Percentiles rank a stretch among this genome's conserved stretches.
phyloP scores from a whole-genome alignment of 1,139 yeast species.

The Pichia sp. region DNA sequence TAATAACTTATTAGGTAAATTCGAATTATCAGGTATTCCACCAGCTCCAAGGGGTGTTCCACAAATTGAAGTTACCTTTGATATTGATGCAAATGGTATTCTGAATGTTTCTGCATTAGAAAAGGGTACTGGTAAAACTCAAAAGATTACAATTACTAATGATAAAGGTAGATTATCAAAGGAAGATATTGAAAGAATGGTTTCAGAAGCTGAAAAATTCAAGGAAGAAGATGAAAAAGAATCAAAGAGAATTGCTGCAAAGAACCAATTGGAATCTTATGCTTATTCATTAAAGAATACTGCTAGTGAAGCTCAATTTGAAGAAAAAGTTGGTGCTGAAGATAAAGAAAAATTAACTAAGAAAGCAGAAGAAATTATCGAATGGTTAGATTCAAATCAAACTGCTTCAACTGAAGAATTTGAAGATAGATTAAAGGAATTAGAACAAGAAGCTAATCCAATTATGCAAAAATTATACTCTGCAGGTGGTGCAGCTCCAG shows the following conservation, averaged over 20 bases:
- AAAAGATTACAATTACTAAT: slow-evolving; percentile 90
- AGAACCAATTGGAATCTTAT: slow-evolving; percentile 51
- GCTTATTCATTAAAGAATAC: slow-evolving; percentile 46
- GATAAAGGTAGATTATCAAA: slow-evolving; percentile 95
- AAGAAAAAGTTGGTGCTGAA: slow-evolving; percentile 41
- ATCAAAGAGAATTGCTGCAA: slow-evolving; percentile 67
- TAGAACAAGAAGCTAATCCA: slow-evolving; percentile 60
- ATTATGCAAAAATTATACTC: slow-evolving; percentile 59
- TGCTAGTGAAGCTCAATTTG: slow-evolving; percentile 40
- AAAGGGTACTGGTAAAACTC: slow-evolving; percentile 94
- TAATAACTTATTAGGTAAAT: slow-evolving; percentile 91
- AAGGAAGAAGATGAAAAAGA: slow-evolving; percentile 73
- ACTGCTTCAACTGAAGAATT: slow-evolving; percentile 50
- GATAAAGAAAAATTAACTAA: slow-evolving; percentile 41
- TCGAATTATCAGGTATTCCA: slow-evolving; percentile 91
- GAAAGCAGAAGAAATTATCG: slow-evolving; percentile 40
- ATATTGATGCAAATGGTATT: too few relatives aligned
- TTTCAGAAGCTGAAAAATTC: slow-evolving; percentile 56
- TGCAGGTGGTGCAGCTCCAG: slow-evolving; percentile 42
- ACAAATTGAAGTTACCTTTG: too few relatives aligned
- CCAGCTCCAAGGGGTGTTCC: too few relatives aligned
- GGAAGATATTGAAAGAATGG: slow-evolving; percentile 61
- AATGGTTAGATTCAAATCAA: slow-evolving; percentile 47
- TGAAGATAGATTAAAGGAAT: slow-evolving; percentile 58
- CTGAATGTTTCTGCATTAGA: slow-evolving; percentile 89